Evolutionary conservation across 495 filamentous ascomycete genomes (phyloP), one percentile per base, ranked within the genome.

Genomic region (Penicillium flavigenum): DNA sequence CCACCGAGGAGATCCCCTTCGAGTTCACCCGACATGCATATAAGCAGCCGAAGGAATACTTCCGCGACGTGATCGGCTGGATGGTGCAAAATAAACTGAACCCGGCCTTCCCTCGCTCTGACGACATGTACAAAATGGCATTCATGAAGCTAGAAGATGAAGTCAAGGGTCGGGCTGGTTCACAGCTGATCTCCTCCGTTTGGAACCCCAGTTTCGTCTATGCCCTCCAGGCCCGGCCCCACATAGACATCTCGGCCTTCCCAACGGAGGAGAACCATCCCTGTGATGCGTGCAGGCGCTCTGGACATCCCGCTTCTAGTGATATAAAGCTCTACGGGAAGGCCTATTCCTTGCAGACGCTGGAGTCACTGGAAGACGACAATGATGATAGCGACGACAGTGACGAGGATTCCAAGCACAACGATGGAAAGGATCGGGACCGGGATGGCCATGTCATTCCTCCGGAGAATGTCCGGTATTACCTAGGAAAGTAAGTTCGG

Each of bases 51-150:
- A 86, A 87, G 51, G 86, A 91, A 31, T 85, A 92, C 56, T 96
- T 96, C 73, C 84, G 83, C 39, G 82, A 86, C 61, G 89, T 83
- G 0, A 76, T 96, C 1, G 88, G 90, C 68, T 96, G 90, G 90
- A 85, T 93, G 70, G 84, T 96, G 2, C 83, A 86, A 53, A 86
- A 83, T 63, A 85, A 87, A 57, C 74, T 96, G 41, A 88, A 93
- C 60, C 90, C 90, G 2, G 85, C 80, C 0, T 95, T 93, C 62
- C 73, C 80, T 4, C 78, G 83, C 19, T 73, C 81, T 2, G 84
- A 90, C 53, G 72, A 77, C 3, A 71, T 91, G 10, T 96, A 92
- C 62, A 56, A 75, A 24, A 77, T 89, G 24, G 86, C 90, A 0
- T 92, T 93, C 71, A 70, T 70, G 26, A 93, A 92, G 60, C 73